A percentile compares a stretch with the other conserved stretches of the same genome.
phyloP scores from a whole-genome alignment of 805 yeast species.

The Wickerhamiella sorbophila region DNA sequence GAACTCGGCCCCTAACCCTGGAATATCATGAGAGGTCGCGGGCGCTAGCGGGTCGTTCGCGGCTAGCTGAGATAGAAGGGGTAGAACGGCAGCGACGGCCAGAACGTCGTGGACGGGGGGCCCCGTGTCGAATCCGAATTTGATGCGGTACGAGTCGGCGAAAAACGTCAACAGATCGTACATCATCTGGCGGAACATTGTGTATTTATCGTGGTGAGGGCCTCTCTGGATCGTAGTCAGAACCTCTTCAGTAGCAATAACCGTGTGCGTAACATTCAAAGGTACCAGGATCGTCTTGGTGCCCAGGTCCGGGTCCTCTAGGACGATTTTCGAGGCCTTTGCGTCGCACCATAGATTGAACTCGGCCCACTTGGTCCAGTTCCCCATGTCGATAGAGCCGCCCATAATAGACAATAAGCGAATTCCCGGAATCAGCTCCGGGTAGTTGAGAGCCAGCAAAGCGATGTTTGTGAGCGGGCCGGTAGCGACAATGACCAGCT shows the following conservation, averaged over 20 bases:
- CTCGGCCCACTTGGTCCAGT: slow-evolving; percentile 44
- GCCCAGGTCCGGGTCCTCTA: slow-evolving; percentile 34
- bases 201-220: slow-evolving; percentile 24
- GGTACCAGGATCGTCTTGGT: slow-evolving; percentile 44
- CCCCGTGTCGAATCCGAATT: slow-evolving; percentile 36
- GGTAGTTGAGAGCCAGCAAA: slow-evolving; percentile 37
- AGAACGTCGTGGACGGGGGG: slow-evolving; percentile 77
- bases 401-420: slow-evolving; percentile 61
- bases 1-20: slow-evolving; percentile 6
- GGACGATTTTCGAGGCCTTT: slow-evolving; percentile 47
- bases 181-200: slow-evolving; percentile 37
- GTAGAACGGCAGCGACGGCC: slow-evolving; percentile 47
- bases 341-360: slow-evolving; percentile 70
- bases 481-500: slow-evolving; percentile 51
- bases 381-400: slow-evolving; percentile 39
- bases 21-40: slow-evolving; percentile 3
- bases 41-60: background rate
- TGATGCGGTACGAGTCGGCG: slow-evolving; percentile 31
- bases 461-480: slow-evolving; percentile 71
- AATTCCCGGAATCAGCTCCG: slow-evolving; percentile 37
- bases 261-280: slow-evolving; percentile 55
- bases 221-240: slow-evolving; percentile 30
- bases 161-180: slow-evolving; percentile 41
- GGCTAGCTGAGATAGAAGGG: slow-evolving; percentile 14
- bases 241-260: slow-evolving; percentile 35